Evolutionary conservation across 1,284 basidiomycete genomes (phyloP), one percentile per base, ranked within the genome.

Genomic region (Chalciporus piperatoides): DNA sequence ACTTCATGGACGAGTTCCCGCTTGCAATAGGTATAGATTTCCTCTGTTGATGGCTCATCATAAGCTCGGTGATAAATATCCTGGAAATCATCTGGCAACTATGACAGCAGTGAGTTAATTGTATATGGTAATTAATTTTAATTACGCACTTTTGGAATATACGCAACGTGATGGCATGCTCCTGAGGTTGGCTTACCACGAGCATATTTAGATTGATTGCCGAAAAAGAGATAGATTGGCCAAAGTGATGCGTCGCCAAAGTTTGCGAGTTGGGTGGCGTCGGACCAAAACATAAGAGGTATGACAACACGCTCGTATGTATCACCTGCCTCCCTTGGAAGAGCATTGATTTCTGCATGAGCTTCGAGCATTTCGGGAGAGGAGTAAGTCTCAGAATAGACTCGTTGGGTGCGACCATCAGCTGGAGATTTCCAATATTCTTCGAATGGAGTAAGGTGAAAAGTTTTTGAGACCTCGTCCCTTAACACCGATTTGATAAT

Each of bases 241-340:
- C 67, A 70, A 0, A 67, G 40, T 0, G 55, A 60, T 10, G 44
- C 37, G 12, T 51, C 42, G 6, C 42, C 42, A 30, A 52, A 52
- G 12, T 57, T 60, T 1, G 59, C 35, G 0, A 70, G 57, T 5
- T 66, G 59, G 0, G 58, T 69, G 0, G 57, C 41, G 50, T 71
- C 64, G 0, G 67, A 71, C 57, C 61, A 67, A 1, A 69, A 23
- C 62, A 69, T 68, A 0, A 70, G 36, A 0, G 54, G 54, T 0
- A 52, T 46, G 4, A 70, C 45, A 1, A 63, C 59, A 2, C 8
- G 24, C 24, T 25, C 24, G 4, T 6, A 8, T 6, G 5, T 8
- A 8, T 25, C 24, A 6, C 8, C 55, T 62, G 56, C 45, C 17
- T 56, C 48, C 4, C 17, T 1, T 2, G 54, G 57, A 6, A 51